Evolutionary conservation across 352 stramenopile genomes (phyloP).

Genomic region (Pythium myriotylum): DNA sequence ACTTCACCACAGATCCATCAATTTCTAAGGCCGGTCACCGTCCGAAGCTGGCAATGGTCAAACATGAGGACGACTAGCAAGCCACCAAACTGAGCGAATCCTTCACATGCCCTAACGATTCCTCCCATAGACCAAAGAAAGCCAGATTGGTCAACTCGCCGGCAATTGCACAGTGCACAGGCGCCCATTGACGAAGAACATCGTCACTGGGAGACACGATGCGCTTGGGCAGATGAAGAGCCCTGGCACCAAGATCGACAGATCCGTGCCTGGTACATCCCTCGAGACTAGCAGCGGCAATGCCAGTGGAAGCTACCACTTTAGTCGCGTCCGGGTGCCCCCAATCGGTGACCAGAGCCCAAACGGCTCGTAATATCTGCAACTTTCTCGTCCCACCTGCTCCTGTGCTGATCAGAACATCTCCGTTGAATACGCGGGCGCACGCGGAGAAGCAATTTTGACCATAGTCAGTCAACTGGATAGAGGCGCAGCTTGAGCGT

Average conservation of each 20-base stretch:
- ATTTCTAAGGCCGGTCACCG: not conserved
- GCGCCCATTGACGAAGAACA: slow-evolving; percentile 18
- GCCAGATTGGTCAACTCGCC: slow-evolving; percentile 28
- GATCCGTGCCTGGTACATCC: slow-evolving; percentile 30
- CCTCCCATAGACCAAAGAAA: slow-evolving; percentile 34
- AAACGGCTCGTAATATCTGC: slow-evolving; percentile 22
- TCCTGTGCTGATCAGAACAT: slow-evolving; percentile 25
- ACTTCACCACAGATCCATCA: not conserved
- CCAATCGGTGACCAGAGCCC: slow-evolving; percentile 5
- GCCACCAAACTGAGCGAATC: slow-evolving; percentile 17
- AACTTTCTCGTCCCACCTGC: slow-evolving; percentile 29
- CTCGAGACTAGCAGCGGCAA: slow-evolving; percentile 20
- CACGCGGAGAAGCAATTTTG: not conserved
- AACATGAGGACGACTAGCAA: slow-evolving; percentile 13
- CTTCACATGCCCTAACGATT: slow-evolving; percentile 23
- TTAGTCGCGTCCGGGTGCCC: not conserved
- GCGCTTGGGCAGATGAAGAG: not conserved
- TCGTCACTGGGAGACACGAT: slow-evolving; percentile 12
- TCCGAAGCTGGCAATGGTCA: slow-evolving; percentile 8
- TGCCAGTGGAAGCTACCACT: slow-evolving; percentile 20
- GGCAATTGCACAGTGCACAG: slow-evolving; percentile 21
- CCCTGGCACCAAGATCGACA: slow-evolving; percentile 18
- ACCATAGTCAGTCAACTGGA: not conserved
- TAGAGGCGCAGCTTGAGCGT: slow-evolving; percentile 3
- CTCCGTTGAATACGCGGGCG: slow-evolving; percentile 3